Evolutionary conservation across 2,329 filamentous ascomycete genomes (phyloP), one percentile per base, ranked within the genome.

Genomic region (Tolypocladium ophioglossoides): DNA sequence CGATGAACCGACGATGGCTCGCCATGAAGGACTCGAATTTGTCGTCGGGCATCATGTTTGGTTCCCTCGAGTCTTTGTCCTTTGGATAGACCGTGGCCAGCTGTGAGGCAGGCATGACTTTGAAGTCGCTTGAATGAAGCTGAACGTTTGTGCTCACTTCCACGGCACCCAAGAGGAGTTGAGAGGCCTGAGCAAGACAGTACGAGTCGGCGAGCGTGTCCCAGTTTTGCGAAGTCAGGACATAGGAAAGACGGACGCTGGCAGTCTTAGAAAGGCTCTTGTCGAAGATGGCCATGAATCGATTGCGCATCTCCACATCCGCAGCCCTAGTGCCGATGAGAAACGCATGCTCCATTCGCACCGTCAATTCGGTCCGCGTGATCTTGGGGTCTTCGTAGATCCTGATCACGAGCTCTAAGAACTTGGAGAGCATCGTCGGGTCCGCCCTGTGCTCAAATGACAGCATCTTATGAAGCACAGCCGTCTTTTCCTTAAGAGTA

Each of bases 351-450:
- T 99, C 94, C 80, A 99, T 87, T 4, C 95, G 84, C 11, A 99
- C 95, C 0, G 94, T 97, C 52, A 99, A 79, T 70, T 99, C 94
- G 0, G 92, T 96, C 35, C 91, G 82, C 1, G 91, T 91, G 58
- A 99, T 94, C 72, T 95, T 96, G 0, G 91, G 89, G 64, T 99
- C 94, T 66, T 99, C 95, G 67, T 99, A 99, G 56, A 99, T 96
- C 50, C 91, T 85, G 62, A 99, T 95, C 30, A 99, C 94, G 30
- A 99, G 82, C 60, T 97, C 89, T 55, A 99, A 77, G 74, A 97
- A 99, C 66, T 92, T 92, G 61, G 86, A 91, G 55, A 99, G 78
- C 73, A 99, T 85, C 0, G 86, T 90, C 35, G 85, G 82, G 66
- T 97, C 92, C 32, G 80, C 74, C 40, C 94, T 82, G 55, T 89